These are phyloP conservation scores for Cercospora berteroae DNA, from an alignment of 2,329 filamentous ascomycete species.

Conservation along the genomic window DNA sequence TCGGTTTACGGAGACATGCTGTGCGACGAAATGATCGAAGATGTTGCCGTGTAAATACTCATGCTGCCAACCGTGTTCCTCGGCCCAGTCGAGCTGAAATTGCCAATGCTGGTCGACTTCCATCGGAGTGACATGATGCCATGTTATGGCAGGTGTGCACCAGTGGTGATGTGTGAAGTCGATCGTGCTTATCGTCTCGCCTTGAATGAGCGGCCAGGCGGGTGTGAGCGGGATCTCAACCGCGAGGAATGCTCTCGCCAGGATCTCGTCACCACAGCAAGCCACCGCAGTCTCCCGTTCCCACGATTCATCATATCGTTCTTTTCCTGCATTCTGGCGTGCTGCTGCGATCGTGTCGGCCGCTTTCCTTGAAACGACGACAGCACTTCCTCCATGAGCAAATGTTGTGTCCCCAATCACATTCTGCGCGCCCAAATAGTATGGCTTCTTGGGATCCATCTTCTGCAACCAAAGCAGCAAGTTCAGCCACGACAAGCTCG, in stretches of 20 bases:
- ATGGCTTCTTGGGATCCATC: constrained; percentile 46
- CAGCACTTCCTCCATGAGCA: constrained; percentile 46
- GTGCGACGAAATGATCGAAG: constrained; percentile 36
- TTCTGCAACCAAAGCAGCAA: constrained; percentile 51
- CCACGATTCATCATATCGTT: constrained; percentile 40
- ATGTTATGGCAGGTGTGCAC: constrained; percentile 45
- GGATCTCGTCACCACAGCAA: constrained; percentile 56
- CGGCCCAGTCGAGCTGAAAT: constrained; percentile 35
- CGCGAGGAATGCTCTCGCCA: constrained; percentile 51
- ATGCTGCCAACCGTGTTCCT: constrained; percentile 33
- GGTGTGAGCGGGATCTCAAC: constrained; percentile 46
- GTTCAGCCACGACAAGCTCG: constrained; percentile 49
- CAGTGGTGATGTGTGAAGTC: constrained; percentile 46
- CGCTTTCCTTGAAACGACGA: constrained; percentile 46
- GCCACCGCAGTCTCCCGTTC: constrained; percentile 47
- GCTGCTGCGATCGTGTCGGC: constrained; percentile 38
- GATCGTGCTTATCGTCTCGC: constrained; percentile 44
- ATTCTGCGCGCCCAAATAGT: constrained; percentile 52
- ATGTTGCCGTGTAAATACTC: constrained; percentile 38
- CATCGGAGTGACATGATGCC: constrained; percentile 37
- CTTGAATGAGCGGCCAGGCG: constrained; percentile 47
- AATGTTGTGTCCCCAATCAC: constrained; percentile 41
- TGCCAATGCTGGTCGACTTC: constrained; percentile 36
- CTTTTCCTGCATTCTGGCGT: constrained; percentile 43
- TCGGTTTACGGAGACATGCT: constrained; percentile 34